phyloP scores from a whole-genome alignment of 495 filamentous ascomycete genomes.

The Evernia prunastri region DNA sequence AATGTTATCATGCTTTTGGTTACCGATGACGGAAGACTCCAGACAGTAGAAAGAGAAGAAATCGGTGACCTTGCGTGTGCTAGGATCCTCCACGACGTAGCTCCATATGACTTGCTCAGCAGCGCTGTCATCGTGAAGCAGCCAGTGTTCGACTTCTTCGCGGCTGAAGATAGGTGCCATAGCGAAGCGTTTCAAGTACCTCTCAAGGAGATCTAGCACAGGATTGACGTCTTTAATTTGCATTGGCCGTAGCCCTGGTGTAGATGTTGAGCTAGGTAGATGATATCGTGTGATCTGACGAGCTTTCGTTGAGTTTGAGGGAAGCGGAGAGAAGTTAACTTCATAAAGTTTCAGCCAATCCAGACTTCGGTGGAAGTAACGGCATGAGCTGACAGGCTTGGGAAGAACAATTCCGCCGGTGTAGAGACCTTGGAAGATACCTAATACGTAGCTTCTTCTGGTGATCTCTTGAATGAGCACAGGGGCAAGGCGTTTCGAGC shows the following conservation, averaged over 20 bases:
- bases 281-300: slow-evolving; percentile 75
- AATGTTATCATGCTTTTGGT: slow-evolving; percentile 67
- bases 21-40: slow-evolving; percentile 82
- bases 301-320: slow-evolving; percentile 68
- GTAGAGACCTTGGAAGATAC: slow-evolving; percentile 90
- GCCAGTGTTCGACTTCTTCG: slow-evolving; percentile 82
- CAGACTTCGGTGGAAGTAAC: slow-evolving; percentile 87
- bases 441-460: slow-evolving; percentile 72
- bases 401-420: slow-evolving; percentile 87
- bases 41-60: slow-evolving; percentile 95
- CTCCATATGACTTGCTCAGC: slow-evolving; percentile 82
- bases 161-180: slow-evolving; percentile 74
- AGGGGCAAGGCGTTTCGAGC: slow-evolving; percentile 82
- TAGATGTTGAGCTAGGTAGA: slow-evolving; percentile 64
- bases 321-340: slow-evolving; percentile 81
- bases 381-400: slow-evolving; percentile 81
- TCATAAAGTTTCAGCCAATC: slow-evolving; percentile 96
- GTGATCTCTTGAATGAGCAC: slow-evolving; percentile 97
- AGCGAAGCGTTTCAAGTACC: slow-evolving; percentile 73
- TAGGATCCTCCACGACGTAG: slow-evolving; percentile 78
- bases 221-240: slow-evolving; percentile 71
- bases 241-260: slow-evolving; percentile 71
- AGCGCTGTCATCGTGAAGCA: slow-evolving; percentile 56
- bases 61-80: slow-evolving; percentile 78
- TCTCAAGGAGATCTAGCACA: slow-evolving; percentile 65